Base-by-base conservation (phyloP, 805 yeast genomes). In the Lachancea waltii region DNA sequence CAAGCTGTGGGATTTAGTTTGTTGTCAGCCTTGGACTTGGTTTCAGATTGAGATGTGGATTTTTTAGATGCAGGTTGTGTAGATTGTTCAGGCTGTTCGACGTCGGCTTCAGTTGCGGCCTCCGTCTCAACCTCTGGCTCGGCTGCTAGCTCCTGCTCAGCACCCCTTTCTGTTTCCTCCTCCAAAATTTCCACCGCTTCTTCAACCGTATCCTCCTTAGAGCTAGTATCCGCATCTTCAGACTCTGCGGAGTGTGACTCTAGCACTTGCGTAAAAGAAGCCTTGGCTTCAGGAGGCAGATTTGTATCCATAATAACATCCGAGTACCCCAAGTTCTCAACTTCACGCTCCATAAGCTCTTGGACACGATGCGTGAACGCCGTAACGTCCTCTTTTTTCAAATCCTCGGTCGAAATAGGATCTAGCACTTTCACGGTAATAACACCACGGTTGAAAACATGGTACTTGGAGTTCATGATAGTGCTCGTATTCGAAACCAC, bases 401-500 rank as follows among this genome's bases (percentile, higher is more conserved):
- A 58, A 16, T 80, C 80, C 15, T 69, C 73, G 7, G 97, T 86
- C 8, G 74, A 56, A 42, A 90, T 69, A 25, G 97, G 96, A 38
- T 83, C 82, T 45, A 92, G 69, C 7, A 92, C 95, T 49, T 77
- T 81, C 41, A 89, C 74, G 30, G 69, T 68, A 50, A 92, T 84
- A 36, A 75, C 77, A 38, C 98, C 98, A 24, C 73, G 50, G 50
- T 79, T 77, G 61, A 90, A 85, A n/a, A 75, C 70, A 43, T 73
- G 73, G 30, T 69, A 62, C 46, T 72, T 73, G 35, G 81, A 62
- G 53, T 75, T 74, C 65, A 84, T 73, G 33, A 92, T 60, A 21
- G 77, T 72, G 3, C 95, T 79, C 38, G 95, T 85, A 66, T 92
- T 92, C 22, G 90, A 76, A 7, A 85, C 87, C 10, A 85, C 94